Evolutionary conservation across 306 rosid species (phyloP).

Genomic region (Vigna reflexopilosa): DNA sequence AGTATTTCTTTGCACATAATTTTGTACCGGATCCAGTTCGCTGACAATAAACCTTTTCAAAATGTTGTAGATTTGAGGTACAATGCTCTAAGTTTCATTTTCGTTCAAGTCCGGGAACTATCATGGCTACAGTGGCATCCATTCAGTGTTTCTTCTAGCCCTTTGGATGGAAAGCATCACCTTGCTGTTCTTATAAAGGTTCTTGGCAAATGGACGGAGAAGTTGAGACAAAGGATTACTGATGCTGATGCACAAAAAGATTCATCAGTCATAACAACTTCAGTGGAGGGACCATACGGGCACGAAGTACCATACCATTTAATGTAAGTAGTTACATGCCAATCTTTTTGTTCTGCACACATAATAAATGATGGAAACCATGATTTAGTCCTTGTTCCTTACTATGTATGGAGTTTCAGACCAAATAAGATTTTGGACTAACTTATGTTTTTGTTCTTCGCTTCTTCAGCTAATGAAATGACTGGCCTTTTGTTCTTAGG

Average conservation of each 20-base stretch:
- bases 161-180: slow-evolving; percentile 86
- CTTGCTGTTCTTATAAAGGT: slow-evolving; percentile 83
- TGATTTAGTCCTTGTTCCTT: slow-evolving; percentile 1
- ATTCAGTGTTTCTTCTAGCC: slow-evolving; percentile 93
- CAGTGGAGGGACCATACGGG: slow-evolving; percentile 96
- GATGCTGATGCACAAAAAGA: slow-evolving; percentile 48
- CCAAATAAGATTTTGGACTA: slow-evolving; percentile 2
- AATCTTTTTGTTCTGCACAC: slow-evolving; percentile 16
- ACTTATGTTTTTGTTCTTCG: slow-evolving; percentile 3
- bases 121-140: slow-evolving; percentile 99
- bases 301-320: slow-evolving; percentile 89
- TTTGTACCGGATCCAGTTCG: slow-evolving; percentile 7
- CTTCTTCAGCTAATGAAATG: slow-evolving; percentile 22
- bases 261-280: slow-evolving; percentile 59
- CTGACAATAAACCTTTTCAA: slow-evolving; percentile 38
- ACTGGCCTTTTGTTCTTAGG: slow-evolving; percentile 55
- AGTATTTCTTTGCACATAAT: slow-evolving; percentile 16
- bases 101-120: slow-evolving; percentile 80
- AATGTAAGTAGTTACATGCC: slow-evolving; percentile 58
- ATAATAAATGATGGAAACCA: slow-evolving; percentile 21
- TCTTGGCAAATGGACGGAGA: slow-evolving; percentile 87
- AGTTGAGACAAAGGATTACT: slow-evolving; percentile 58
- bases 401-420: slow-evolving; percentile 4
- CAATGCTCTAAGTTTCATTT: slow-evolving; percentile 94
- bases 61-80: slow-evolving; percentile 66